Conservation (phyloP, 2,329 filamentous ascomycete species). For the Scytalidium sp. region DNA sequence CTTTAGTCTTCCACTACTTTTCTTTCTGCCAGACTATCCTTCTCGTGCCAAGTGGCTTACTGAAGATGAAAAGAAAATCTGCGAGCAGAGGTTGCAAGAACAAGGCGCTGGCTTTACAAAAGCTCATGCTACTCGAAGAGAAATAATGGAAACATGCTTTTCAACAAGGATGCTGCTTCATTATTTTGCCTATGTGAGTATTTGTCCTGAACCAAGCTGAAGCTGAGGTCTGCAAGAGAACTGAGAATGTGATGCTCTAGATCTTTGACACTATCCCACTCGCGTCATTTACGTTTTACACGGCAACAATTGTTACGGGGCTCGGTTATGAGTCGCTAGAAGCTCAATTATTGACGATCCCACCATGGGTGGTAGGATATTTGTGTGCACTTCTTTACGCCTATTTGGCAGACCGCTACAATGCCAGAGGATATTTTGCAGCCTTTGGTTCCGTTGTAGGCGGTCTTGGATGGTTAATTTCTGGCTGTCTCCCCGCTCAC, state of each 20-base stretch:
- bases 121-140: slow-evolving; percentile 30
- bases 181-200: slow-evolving; percentile 28
- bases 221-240: background rate
- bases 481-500: slow-evolving; percentile 31
- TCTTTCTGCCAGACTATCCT: slow-evolving; percentile 8
- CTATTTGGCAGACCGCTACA: slow-evolving; percentile 59
- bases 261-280: slow-evolving; percentile 25
- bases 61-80: slow-evolving; percentile 1
- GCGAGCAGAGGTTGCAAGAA: background rate
- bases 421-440: slow-evolving; percentile 46
- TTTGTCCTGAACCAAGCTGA: background rate
- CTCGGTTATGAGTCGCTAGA: slow-evolving; percentile 25
- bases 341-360: slow-evolving; percentile 25
- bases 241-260: slow-evolving; percentile 8
- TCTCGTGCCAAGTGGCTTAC: slow-evolving; percentile 5
- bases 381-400: slow-evolving; percentile 20
- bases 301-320: slow-evolving; percentile 49
- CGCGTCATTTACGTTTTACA: slow-evolving; percentile 46
- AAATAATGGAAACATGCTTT: slow-evolving; percentile 33
- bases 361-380: slow-evolving; percentile 27
- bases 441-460: slow-evolving; percentile 24
- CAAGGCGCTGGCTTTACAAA: slow-evolving; percentile 29
- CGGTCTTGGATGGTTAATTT: slow-evolving; percentile 29
- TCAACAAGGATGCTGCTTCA: slow-evolving; percentile 35
- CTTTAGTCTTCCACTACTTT: slow-evolving; percentile 9